phyloP scores from a whole-genome alignment of 164 flowering plant species.

The Tetrastigma voinierianum region DNA sequence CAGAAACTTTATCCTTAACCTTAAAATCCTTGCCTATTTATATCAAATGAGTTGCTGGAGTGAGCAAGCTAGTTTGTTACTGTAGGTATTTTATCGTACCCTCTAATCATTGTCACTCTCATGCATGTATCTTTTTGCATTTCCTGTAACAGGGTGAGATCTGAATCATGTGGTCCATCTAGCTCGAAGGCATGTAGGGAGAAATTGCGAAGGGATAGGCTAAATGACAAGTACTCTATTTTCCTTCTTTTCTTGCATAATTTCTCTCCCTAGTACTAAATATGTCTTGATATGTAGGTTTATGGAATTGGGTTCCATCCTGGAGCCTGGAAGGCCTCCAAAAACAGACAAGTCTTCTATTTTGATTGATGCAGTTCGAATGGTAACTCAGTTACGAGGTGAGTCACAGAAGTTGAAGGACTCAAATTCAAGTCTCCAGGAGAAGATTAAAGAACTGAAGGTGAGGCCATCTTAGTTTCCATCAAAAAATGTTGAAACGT shows the following conservation, averaged over 20 bases:
- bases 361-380: conserved; percentile 79
- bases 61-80: not conserved
- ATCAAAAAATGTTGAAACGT: not conserved
- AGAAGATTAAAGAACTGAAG: conserved; percentile 88
- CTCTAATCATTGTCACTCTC: not conserved
- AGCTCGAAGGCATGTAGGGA: conserved; percentile 67
- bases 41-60: too few relatives aligned
- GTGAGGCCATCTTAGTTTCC: conserved; percentile 20
- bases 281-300: conserved; percentile 46
- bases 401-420: conserved; percentile 85
- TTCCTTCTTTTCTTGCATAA: conserved; percentile 6
- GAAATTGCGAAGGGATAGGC: conserved; percentile 57
- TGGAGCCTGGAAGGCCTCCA: conserved; percentile 90
- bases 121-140: not conserved
- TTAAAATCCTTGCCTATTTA: too few relatives aligned
- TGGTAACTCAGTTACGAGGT: conserved; percentile 73
- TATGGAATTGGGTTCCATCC: conserved; percentile 69
- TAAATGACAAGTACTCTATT: conserved; percentile 56
- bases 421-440: conserved; percentile 71
- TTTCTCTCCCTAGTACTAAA: not conserved
- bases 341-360: conserved; percentile 87
- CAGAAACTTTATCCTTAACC: too few relatives aligned
- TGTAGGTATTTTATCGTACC: not conserved
- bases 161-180: conserved; percentile 45
- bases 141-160: conserved; percentile 36